Evolutionary conservation across 2,329 filamentous ascomycete species (phyloP).

Genomic region (Xylariales sp.): DNA sequence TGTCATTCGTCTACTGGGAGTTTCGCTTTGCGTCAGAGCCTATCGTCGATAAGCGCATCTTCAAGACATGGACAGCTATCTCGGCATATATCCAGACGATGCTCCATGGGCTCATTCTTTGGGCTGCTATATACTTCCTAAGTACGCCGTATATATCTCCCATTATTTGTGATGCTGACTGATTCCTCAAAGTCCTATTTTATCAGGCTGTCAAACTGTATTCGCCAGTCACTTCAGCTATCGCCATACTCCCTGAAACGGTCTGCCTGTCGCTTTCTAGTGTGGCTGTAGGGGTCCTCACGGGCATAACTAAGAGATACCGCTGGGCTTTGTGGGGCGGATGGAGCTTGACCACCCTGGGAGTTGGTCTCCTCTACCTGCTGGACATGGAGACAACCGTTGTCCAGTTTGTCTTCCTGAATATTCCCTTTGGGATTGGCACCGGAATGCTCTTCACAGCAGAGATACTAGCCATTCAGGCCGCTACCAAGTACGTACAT

Average conservation of each 20-base stretch:
- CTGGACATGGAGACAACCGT: conserved; percentile 45
- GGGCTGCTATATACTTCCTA: conserved; percentile 26
- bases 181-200: conserved; percentile 33
- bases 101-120: conserved; percentile 15
- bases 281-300: conserved; percentile 45
- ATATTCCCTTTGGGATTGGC: conserved; percentile 55
- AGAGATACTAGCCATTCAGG: conserved; percentile 61
- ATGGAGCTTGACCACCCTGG: conserved; percentile 46
- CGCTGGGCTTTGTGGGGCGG: conserved; percentile 14
- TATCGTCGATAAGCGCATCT: conserved; percentile 13
- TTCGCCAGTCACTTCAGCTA: conserved; percentile 48
- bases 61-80: conserved; percentile 14
- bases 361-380: conserved; percentile 50
- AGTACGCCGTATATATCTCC: conserved; percentile 9
- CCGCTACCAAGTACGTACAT: conserved; percentile 36
- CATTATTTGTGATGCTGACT: not conserved
- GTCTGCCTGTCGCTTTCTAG: conserved; percentile 60
- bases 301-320: conserved; percentile 29
- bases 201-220: conserved; percentile 50
- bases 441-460: conserved; percentile 61
- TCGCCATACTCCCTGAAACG: conserved; percentile 54
- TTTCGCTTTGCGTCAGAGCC: conserved; percentile 44
- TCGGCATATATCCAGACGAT: conserved; percentile 14
- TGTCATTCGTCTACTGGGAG: conserved; percentile 52
- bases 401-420: conserved; percentile 55